Base-by-base conservation (phyloP, 306 rosid species). In the Rubus parviflorus region DNA sequence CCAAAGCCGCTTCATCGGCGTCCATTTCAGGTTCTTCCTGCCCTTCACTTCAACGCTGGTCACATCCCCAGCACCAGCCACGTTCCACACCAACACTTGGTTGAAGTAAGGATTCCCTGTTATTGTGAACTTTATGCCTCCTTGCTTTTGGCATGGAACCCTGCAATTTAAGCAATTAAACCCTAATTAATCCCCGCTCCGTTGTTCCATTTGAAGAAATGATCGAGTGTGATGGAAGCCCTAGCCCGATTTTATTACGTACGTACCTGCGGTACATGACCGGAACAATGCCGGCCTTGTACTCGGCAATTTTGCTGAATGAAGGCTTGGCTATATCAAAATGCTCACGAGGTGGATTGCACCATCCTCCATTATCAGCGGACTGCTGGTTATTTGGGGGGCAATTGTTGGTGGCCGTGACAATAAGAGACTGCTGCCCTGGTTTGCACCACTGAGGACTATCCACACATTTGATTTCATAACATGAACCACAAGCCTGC, bases 291-390 rank as follows among this genome's bases (percentile, higher is more conserved):
- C 96, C 98, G 37, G 74, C 88, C 68, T 79, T 73, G 75, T 84
- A 85, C 10, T 78, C 83, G 0, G 89, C 96, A 73, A 94, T 70
- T 53, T 86, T 79, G 71, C 70, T 78, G 83, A 82, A 94, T 1
- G 88, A 82, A n/a, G 97, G 90, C 72, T 75, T 84, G 58, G 97
- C 93, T 8, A 92, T 82, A 62, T 92, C 97, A 74, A 94, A 92
- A 81, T 92, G 97, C 72, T 84, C 81, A 1, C 80, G 83, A 0
- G 98, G 97, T 0, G 94, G 94, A 57, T 86, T 92, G 90, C 98
- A 94, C 97, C 98, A 94, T 63, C 98, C 97, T 56, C 98, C 98
- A 60, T 81, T 77, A 63, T 87, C 86, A 49, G 63, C 40, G 5
- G 81, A 5, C 12, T 40, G 84, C 60, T 77, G 53, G 60, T 64